Base-by-base conservation (phyloP, 768 basidiomycete species). In the Boletus reticuloceps region DNA sequence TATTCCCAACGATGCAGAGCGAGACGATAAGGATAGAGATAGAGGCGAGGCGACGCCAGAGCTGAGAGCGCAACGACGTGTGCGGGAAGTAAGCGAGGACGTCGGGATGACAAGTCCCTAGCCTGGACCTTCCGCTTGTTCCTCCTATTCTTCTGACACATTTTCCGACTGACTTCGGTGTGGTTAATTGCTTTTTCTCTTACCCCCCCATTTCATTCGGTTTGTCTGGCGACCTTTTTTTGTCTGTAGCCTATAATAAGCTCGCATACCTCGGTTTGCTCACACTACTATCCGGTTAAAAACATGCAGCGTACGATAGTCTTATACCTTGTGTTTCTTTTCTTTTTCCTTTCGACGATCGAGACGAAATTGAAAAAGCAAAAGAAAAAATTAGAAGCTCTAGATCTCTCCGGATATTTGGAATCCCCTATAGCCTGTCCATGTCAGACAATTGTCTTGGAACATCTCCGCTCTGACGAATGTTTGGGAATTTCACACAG, bases 11-110 rank as follows among this genome's bases (percentile, higher is more conserved):
- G 58, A 56, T 54, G 38, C 54, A 27, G 62, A 47, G 0, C 63
- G 58, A 37, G 65, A 64, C 34, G 60, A 67, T 27, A 64, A 34
- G 44, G 64, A 64, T 34, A 58, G 65, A 56, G 69, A 70, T 47
- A 61, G 69, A 51, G 70, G 69, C 0, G 69, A 72, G 3, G 69
- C 62, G 5, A 70, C 69, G 25, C 69, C 69, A n/a, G 69, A 70
- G 56, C 38, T 71, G 44, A 65, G 62, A 51, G 70, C 69, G 40
- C 69, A 64, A 48, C 63, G 67, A 14, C 57, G 51, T n/a, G 57
- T 68, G 31, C 65, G 60, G 40, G 58, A 70, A 54, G 41, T 72
- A 4, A 72, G 69, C 38, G 66, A 72, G 39, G 69, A 72, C 6
- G 59, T 69, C 32, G 65, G 66, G 19, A 70, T 70, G 69, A 48